Evolutionary conservation across 495 filamentous ascomycete species (phyloP), one percentile per base, ranked within the genome.

Genomic region (Podospora australis): DNA sequence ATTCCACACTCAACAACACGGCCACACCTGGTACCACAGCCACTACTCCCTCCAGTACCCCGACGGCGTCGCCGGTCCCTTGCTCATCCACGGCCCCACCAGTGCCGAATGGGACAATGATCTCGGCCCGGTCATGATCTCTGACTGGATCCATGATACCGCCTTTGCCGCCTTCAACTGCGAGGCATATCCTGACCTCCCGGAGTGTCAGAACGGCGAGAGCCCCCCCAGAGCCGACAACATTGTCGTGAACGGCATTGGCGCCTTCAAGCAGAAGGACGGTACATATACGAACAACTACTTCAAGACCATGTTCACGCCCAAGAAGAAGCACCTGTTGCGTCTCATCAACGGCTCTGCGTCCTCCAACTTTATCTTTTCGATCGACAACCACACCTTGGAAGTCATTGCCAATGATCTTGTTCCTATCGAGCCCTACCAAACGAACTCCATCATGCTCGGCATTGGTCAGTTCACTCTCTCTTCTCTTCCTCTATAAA

Each of bases 1-100:
- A 21, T 82, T 75, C 44, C 59, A 64, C 20, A 75, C 68, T 0
- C 67, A 57, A 1, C 71, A 78, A 43, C 82, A 82, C 39, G 81
- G 81, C 4, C 72, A 71, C 1, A 63, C 63, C 2, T 81, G 75
- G 75, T 81, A 73, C 30, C 79, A 82, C 47, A 63, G 65, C n/a
- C 79, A 83, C 48, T 80, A 72, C 53, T 60, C 58, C 7, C 65
- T 68, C 9, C 77, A 82, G 50, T 79, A 76, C 48, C 58, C 65
- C 8, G 68, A 70, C 17, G 78, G 73, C 35, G 48, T 61, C 4
- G 48, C 60, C 22, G 81, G 80, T 5, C 65, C 77, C 2, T 60
- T 85, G 32, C 58, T 78, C 8, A 43, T 62, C 43, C 52, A 56
- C 42, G 59, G 59, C 5, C 59, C 59, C n/a, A 48, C 48, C 9